A percentile compares a stretch with the other conserved stretches of the same genome.
These are phyloP conservation scores for Phaeophleospora eucalypticola DNA, from an alignment of 2,329 filamentous ascomycete genomes.

Conservation along the genomic window DNA sequence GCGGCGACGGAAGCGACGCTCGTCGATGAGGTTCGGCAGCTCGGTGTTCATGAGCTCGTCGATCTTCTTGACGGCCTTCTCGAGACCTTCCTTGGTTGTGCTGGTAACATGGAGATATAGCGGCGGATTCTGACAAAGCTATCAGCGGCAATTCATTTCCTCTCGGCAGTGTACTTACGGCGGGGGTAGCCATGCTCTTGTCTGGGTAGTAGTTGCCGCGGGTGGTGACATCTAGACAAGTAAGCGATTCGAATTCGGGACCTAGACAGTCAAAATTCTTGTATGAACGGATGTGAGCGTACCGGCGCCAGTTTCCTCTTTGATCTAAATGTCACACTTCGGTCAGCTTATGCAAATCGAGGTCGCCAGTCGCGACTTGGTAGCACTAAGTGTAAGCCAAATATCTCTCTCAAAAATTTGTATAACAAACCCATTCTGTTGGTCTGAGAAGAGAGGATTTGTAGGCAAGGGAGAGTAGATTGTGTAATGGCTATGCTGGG, in stretches of 20 bases:
- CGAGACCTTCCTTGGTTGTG: conserved; percentile 84
- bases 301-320: conserved; percentile 99
- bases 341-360: conserved; percentile 92
- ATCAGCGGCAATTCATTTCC: not conserved
- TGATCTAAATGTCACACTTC: conserved; percentile 86
- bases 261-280: conserved; percentile 46
- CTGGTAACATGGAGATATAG: conserved; percentile 94
- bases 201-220: conserved; percentile 95
- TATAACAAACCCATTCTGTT: conserved; percentile 28
- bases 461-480: not conserved
- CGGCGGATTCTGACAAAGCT: conserved; percentile 54
- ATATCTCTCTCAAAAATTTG: conserved; percentile 35
- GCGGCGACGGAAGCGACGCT: conserved; percentile 79
- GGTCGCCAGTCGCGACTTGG: conserved; percentile 29
- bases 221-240: conserved; percentile 85
- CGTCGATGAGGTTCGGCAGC: conserved; percentile 89
- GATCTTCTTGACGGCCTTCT: conserved; percentile 80
- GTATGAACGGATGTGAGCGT: conserved; percentile 59
- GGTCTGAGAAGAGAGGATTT: conserved; percentile 9
- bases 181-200: conserved; percentile 91
- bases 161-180: conserved; percentile 56
- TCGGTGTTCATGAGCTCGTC: conserved; percentile 96
- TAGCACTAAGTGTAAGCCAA: conserved; percentile 44
- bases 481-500: not conserved
- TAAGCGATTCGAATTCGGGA: conserved; percentile 51